phyloP scores from a whole-genome alignment of 2,329 filamentous ascomycete species.

The Penicillium sp. region DNA sequence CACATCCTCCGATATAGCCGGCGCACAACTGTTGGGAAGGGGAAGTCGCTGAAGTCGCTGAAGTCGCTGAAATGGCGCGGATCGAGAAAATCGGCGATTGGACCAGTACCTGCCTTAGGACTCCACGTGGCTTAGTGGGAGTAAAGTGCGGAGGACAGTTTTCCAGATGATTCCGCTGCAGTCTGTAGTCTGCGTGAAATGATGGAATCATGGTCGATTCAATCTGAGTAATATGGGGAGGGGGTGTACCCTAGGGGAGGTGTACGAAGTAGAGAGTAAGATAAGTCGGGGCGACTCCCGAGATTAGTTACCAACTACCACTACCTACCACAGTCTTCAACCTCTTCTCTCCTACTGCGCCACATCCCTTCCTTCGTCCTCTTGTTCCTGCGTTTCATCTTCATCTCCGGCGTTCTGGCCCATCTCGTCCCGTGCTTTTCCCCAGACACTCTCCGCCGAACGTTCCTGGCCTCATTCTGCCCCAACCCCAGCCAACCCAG shows the following conservation, averaged over 20 bases:
- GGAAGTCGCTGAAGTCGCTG: neutral
- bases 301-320: neutral
- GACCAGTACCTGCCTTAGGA: constrained; percentile 26
- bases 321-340: neutral
- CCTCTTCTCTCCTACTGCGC: neutral
- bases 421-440: constrained; percentile 20
- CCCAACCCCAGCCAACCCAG: constrained; percentile 23
- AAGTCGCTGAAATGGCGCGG: neutral
- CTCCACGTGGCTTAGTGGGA: constrained; percentile 28
- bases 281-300: constrained; percentile 11
- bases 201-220: too few relatives aligned
- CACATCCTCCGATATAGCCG: constrained; percentile 10
- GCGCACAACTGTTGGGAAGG: neutral
- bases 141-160: constrained; percentile 1
- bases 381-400: neutral
- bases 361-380: neutral
- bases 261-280: neutral
- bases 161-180: constrained; percentile 17
- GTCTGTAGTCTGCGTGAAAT: neutral
- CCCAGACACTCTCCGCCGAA: constrained; percentile 24
- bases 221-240: neutral
- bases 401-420: constrained; percentile 10
- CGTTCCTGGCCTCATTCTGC: constrained; percentile 18
- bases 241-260: neutral
- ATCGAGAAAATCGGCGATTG: constrained; percentile 24